These are phyloP conservation scores for Penicillium arizonense DNA, from an alignment of 495 filamentous ascomycete species.

Conservation along the genomic window DNA sequence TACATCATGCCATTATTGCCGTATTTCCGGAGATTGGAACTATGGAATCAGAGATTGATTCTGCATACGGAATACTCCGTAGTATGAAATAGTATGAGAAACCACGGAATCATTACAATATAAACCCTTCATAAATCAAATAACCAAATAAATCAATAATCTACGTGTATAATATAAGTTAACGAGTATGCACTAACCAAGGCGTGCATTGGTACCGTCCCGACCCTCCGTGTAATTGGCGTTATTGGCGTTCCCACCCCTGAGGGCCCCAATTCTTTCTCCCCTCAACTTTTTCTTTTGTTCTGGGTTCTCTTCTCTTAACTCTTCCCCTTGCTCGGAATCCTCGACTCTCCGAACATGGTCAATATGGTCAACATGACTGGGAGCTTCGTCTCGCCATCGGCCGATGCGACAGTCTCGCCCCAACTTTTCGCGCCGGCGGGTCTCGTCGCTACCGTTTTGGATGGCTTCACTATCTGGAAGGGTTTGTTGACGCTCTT, in stretches of 20 bases:
- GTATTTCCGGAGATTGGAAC: too few species aligned
- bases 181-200: neutral
- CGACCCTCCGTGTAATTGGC: conserved; percentile 11
- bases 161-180: neutral
- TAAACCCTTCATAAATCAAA: too few species aligned
- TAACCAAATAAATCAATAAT: too few species aligned
- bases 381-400: conserved; percentile 72
- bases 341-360: neutral
- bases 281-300: conserved; percentile 11
- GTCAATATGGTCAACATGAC: conserved; percentile 59
- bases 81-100: too few species aligned
- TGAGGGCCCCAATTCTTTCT: conserved; percentile 20
- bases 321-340: neutral
- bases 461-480: conserved; percentile 60
- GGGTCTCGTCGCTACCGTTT: conserved; percentile 41
- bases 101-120: too few species aligned
- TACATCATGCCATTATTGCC: too few species aligned
- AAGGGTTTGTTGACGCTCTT: conserved; percentile 64
- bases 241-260: conserved; percentile 19
- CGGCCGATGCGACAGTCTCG: conserved; percentile 63
- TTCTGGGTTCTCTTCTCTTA: conserved; percentile 3
- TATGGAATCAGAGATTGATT: too few species aligned
- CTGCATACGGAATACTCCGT: too few species aligned
- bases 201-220: neutral
- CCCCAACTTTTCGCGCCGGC: conserved; percentile 42